Percentiles rank a stretch among this genome's conserved stretches.
These are phyloP conservation scores for Apostasia ramifera DNA, from an alignment of 106 monocot genomes.

Conservation along the genomic window DNA sequence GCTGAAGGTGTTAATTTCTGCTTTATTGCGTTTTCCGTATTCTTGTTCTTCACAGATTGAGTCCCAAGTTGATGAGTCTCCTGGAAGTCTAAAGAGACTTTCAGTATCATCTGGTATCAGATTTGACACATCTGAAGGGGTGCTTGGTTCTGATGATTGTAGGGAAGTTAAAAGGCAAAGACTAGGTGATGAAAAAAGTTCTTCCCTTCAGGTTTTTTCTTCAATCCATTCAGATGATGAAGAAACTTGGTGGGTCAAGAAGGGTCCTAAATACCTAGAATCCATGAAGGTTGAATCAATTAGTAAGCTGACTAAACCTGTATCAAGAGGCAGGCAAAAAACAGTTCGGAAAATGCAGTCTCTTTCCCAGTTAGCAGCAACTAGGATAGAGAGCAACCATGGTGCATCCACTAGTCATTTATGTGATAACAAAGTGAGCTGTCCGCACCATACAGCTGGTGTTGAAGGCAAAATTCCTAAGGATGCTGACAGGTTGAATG, in stretches of 20 bases:
- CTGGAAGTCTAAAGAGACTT: conserved; percentile 31
- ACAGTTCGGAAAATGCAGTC: conserved; percentile 77
- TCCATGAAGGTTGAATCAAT: conserved; percentile 62
- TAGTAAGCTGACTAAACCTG: conserved; percentile 51
- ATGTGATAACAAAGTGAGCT: conserved; percentile 73
- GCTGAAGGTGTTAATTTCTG: conserved; percentile 57
- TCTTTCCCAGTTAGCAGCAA: conserved; percentile 74
- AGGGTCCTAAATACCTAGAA: conserved; percentile 59
- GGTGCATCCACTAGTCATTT: conserved; percentile 96
- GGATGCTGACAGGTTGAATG: conserved; percentile 29
- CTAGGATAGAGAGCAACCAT: conserved; percentile 87
- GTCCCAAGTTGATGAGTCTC: conserved; percentile 31
- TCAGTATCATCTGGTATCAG: conserved; percentile 29
- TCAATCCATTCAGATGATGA: conserved; percentile 70
- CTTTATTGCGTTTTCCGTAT: conserved; percentile 53
- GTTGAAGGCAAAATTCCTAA: conserved; percentile 39
- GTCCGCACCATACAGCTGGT: conserved; percentile 60
- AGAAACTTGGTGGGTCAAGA: conserved; percentile 87
- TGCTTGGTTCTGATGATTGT: conserved; percentile 63
- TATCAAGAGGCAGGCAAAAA: conserved; percentile 68
- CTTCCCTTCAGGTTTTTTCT: conserved; percentile 25
- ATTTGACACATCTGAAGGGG: conserved; percentile 40
- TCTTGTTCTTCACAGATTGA: conserved; percentile 28
- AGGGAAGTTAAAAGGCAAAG: conserved; percentile 64
- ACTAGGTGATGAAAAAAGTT: conserved; percentile 41